phyloP scores from a whole-genome alignment of 2,329 filamentous ascomycete genomes.

The Aspergillus phoenicis region DNA sequence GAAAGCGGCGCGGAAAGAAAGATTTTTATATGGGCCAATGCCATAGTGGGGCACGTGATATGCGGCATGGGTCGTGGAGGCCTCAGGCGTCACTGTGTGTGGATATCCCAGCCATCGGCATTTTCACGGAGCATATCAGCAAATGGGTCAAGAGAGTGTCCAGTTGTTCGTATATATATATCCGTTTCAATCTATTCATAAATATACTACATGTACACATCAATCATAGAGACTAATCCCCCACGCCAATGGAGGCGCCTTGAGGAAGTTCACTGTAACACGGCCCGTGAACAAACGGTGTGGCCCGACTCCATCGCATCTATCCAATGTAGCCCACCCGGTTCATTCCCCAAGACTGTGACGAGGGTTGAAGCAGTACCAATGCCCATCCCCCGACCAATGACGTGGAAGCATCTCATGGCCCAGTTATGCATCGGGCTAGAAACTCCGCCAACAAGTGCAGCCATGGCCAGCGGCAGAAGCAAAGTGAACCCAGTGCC shows the following conservation, averaged over 20 bases:
- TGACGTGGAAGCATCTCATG: conserved; percentile 4
- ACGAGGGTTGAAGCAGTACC: not conserved
- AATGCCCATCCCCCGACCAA: conserved; percentile 4
- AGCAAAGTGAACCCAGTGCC: conserved; percentile 5
- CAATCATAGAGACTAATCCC: not conserved
- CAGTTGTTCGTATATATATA: not conserved
- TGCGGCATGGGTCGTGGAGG: not conserved
- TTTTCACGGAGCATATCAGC: not conserved
- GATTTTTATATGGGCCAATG: conserved; percentile 9
- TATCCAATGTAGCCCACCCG: not conserved
- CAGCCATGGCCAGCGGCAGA: not conserved
- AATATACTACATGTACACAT: too few species aligned
- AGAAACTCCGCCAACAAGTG: not conserved
- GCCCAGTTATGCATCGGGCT: conserved; percentile 2
- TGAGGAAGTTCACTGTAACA: not conserved
- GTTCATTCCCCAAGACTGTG: not conserved
- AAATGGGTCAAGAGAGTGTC: too few species aligned
- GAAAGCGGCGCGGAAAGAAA: conserved; percentile 20
- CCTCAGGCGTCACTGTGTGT: conserved; percentile 3
- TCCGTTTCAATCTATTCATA: not conserved
- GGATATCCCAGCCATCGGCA: not conserved
- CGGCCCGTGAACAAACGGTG: not conserved
- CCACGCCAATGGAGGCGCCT: not conserved
- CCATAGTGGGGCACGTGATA: conserved; percentile 12
- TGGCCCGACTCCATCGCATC: not conserved